These are phyloP conservation scores for Microbotryum scabiosae DNA, from an alignment of 1,284 basidiomycete genomes.

Conservation along the genomic window DNA sequence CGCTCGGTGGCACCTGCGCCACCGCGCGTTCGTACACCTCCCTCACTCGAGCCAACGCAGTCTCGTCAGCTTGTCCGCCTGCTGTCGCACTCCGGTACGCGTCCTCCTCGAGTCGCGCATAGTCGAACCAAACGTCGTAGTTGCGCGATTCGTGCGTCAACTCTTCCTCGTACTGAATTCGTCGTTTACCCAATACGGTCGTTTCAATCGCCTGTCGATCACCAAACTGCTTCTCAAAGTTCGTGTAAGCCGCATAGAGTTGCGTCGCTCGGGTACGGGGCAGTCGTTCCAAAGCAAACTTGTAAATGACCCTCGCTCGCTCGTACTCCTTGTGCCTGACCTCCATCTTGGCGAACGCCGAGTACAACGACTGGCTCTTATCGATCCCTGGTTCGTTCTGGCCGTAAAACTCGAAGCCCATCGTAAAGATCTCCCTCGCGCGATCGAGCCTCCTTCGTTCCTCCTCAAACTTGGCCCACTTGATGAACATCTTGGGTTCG, in stretches of 20 bases:
- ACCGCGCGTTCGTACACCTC: constrained; percentile 96
- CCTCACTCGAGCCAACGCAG: constrained; percentile 56
- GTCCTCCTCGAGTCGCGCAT: constrained; percentile 84
- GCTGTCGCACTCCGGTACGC: constrained; percentile 48
- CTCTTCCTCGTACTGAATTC: constrained; percentile 97
- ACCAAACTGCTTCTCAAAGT: constrained; percentile 97
- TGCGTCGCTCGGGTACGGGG: constrained; percentile 80
- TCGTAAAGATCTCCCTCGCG: constrained; percentile 91
- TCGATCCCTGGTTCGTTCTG: constrained; percentile 96
- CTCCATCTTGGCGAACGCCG: constrained; percentile 97
- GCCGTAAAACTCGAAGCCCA: constrained; percentile 91
- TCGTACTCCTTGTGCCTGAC: constrained; percentile 91
- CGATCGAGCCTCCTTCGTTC: constrained; percentile 64
- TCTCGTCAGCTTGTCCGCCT: constrained; percentile 47
- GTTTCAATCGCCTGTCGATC: constrained; percentile 77
- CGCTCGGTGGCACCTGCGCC: constrained; percentile 85
- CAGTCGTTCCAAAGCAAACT: constrained; percentile 86
- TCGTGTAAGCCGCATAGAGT: constrained; percentile 83
- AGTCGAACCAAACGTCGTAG: constrained; percentile 99
- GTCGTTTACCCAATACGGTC: constrained; percentile 88
- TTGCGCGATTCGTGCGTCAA: constrained; percentile 77
- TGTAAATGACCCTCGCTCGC: constrained; percentile 92
- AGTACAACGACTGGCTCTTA: constrained; percentile 93
- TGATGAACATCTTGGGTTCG: constrained; percentile 91
- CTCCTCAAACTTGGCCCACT: constrained; percentile 94